Evolutionary conservation across 768 basidiomycete genomes (phyloP), one percentile per base, ranked within the genome.

Genomic region (Russula griseocarnosa): DNA sequence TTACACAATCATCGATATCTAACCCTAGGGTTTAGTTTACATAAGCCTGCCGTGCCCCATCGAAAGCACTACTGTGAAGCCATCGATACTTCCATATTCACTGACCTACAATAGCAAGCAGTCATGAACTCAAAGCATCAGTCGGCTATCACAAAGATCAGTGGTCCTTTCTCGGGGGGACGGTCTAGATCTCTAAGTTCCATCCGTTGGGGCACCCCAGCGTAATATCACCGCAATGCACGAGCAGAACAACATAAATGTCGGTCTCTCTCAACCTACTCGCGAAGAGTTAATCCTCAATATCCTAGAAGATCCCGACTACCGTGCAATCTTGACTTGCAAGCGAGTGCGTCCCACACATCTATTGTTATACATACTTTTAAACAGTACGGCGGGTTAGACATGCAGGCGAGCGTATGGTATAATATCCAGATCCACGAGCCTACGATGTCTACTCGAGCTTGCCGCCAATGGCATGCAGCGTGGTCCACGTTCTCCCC

Each of bases 381-480:
- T 58, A 22, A 58, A 18, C 11, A 5, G 28, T 24, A 3, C 28
- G 5, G 30, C 22, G 5, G 11, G 3, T 18, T 6, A 58, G 62
- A 63, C 40, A 1, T 63, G 62, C 22, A 50, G 50, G 52, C 50
- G 40, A 8, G 24, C 58, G 22, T 32, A 57, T 26, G 55, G 24
- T 28, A 32, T 50, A 30, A 52, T 58, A 22, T 50, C 55, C 16
- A 11, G 55, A 2, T 62, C 62, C 14, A 52, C 58, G 16, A 58
- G 55, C 28, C 49, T 62, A 28, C 50, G 50, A 18, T 62, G 58
- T 42, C 22, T 30, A 38, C 55, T 62, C 5, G 61, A 50, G 28
- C 61, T 62, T 49, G 55, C 38, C 5, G 61, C 61, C 55, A 57
- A 24, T 50, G 61, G 61, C 24, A 57, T 62, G 61, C 55, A 36